Percentiles rank a stretch among this genome's conserved stretches.
Conservation (phyloP, 2,329 filamentous ascomycete genomes). For the Triangularia verruculosa region DNA sequence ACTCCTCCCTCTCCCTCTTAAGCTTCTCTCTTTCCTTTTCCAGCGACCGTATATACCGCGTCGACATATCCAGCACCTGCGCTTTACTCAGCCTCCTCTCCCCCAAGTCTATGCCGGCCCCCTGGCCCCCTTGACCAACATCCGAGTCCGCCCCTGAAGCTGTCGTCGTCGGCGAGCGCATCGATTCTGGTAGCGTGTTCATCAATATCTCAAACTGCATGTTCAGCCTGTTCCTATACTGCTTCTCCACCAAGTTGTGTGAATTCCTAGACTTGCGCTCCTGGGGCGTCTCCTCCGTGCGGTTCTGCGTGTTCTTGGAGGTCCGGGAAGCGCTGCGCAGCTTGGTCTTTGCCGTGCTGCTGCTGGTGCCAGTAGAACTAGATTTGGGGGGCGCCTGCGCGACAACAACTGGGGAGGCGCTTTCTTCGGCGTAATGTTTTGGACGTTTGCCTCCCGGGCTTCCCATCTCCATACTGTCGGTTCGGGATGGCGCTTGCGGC, state of each 20-base stretch:
- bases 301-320: conserved; percentile 31
- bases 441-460: conserved; percentile 7
- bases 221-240: conserved; percentile 35
- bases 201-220: conserved; percentile 34
- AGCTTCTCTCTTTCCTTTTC: conserved; percentile 33
- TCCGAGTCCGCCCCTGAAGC: conserved; percentile 2
- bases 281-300: conserved; percentile 29
- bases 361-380: not conserved
- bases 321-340: conserved; percentile 33
- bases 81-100: conserved; percentile 37
- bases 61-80: conserved; percentile 37
- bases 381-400: not conserved
- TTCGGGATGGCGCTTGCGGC: not conserved
- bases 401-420: not conserved
- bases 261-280: conserved; percentile 33
- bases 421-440: conserved; percentile 7
- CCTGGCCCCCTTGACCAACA: not conserved
- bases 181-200: conserved; percentile 29
- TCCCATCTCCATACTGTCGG: not conserved
- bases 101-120: conserved; percentile 15
- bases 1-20: conserved; percentile 31
- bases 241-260: conserved; percentile 36
- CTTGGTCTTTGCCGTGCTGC: conserved; percentile 14
- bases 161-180: conserved; percentile 15
- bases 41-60: conserved; percentile 33